Evolutionary conservation across 108 stramenopile genomes (phyloP).

Genomic region (Nitzschia inconspicua): DNA sequence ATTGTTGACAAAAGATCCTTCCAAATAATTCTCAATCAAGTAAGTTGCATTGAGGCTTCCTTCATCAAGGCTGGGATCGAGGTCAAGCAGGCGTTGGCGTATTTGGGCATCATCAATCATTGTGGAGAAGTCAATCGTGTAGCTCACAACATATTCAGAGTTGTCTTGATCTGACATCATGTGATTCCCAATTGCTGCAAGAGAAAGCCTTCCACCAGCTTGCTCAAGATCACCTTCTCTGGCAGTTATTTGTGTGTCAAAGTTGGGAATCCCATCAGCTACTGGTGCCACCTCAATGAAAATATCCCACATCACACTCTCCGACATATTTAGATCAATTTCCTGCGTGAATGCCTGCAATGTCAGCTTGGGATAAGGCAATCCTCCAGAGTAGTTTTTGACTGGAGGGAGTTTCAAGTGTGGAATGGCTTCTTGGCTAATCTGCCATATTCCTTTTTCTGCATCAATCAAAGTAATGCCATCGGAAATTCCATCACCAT

Average conservation of each 20-base stretch:
- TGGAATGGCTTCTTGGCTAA: not conserved
- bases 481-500: not conserved
- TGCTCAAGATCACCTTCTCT: not conserved
- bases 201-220: not conserved
- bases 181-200: too few relatives aligned
- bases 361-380: not conserved
- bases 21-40: not conserved
- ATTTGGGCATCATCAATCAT: conserved; percentile 7
- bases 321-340: not conserved
- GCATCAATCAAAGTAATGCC: conserved; percentile 1
- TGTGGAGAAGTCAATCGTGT: not conserved
- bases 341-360: not conserved
- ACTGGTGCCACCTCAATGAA: conserved; percentile 1
- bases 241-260: not conserved
- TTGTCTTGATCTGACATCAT: not conserved
- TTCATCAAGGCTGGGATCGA: not conserved
- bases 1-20: not conserved
- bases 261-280: not conserved
- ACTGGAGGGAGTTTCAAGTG: not conserved
- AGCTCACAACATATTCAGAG: conserved; percentile 3
- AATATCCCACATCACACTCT: not conserved
- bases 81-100: not conserved
- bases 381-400: not conserved
- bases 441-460: not conserved
- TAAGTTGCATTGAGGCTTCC: not conserved